Percentiles rank a stretch among this genome's conserved stretches.
Evolutionary conservation across 176 grass and related monocot genomes (phyloP).

Genomic region (Oryza rufipogon): DNA sequence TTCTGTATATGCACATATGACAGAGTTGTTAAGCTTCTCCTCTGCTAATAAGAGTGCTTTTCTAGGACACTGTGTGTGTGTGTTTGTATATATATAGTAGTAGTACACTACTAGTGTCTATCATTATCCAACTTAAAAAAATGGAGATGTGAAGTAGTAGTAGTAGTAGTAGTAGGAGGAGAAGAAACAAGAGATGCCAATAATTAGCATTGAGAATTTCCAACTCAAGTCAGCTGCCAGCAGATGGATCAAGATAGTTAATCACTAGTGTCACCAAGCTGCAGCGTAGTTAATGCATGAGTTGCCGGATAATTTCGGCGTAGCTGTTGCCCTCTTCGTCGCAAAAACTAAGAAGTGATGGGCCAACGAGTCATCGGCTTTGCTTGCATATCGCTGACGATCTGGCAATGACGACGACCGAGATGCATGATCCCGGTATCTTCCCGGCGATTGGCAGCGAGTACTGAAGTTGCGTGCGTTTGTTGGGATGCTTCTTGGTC

Average conservation of each 20-base stretch:
- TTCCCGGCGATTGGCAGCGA: conserved; percentile 4
- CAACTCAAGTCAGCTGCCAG: conserved; percentile 29
- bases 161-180: no score
- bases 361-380: neutral
- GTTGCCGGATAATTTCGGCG: conserved; percentile 3
- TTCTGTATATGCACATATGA: neutral
- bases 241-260: neutral
- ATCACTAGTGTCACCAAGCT: conserved; percentile 1
- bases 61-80: neutral
- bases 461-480: conserved; percentile 15
- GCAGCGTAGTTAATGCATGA: neutral
- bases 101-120: neutral
- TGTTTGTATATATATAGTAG: conserved; percentile 16
- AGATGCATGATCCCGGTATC: neutral
- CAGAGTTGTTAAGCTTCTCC: neutral
- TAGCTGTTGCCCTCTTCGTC: neutral
- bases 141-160: neutral
- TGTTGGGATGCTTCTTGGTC: conserved; percentile 3
- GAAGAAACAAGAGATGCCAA: neutral
- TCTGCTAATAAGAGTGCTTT: neutral
- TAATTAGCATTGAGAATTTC: neutral
- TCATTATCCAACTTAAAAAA: neutral
- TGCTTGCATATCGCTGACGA: neutral
- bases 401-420: neutral
- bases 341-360: conserved; percentile 1